Evolutionary conservation across 2,329 filamentous ascomycete species (phyloP), one percentile per base, ranked within the genome.

Genomic region (Zarea fungicola): DNA sequence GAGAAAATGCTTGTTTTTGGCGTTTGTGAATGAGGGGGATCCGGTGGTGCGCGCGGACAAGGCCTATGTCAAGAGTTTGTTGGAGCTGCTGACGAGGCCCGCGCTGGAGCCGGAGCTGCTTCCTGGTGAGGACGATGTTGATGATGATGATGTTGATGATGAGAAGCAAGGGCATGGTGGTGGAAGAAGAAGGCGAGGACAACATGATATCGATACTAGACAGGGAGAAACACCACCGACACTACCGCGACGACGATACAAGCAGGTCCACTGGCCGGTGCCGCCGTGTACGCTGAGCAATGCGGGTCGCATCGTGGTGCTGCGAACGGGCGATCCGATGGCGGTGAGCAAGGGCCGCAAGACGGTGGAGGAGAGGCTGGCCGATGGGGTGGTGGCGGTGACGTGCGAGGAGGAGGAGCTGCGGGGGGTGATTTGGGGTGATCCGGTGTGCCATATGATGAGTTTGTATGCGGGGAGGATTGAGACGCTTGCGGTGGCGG

Each of bases 1-100:
- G 19, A 65, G 73, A 23, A 89, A 87, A 60, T 89, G 82, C 50
- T 62, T 92, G 5, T 95, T 95, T 62, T 76, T 89, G 45, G 81
- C 78, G 35, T 89, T 95, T 61, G 74, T 91, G 58, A 96, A 95
- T 60, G 89, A 95, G 63, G 89, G 89, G 4, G 90, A 95, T 55
- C 88, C 87, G 0, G 86, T 95, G 0, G 76, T 80, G 0, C 72
- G 89, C 23, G 88, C 88, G 0, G 89, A 95, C 60, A 86, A 82
- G 64, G 76, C 80, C 0, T 92, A 95, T 57, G 74, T 95, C 14
- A 78, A 77, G 54, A 87, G 81, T 28, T 71, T 95, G 9, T 66
- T 93, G 1, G 83, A 87, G 51, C 72, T 95, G 0, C 85, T 89
- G 49, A 77, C 81, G 1, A 74, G 77, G 0, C 80, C 87, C 0